Base-by-base conservation (phyloP, 2,329 filamentous ascomycete genomes). In the Phaeophleospora eucalypticola region DNA sequence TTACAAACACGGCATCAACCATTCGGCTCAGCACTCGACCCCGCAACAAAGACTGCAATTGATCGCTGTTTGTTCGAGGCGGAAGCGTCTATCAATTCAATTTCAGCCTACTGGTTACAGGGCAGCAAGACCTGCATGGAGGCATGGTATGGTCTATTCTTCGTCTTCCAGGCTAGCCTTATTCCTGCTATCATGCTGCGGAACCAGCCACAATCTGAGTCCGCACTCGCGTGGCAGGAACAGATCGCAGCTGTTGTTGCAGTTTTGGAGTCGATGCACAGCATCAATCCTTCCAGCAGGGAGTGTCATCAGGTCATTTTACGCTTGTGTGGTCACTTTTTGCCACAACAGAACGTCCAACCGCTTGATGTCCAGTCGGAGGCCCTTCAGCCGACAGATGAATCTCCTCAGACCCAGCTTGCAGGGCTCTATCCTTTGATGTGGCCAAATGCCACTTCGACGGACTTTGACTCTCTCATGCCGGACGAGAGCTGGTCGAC, bases 171-270 rank as follows among this genome's bases (percentile, higher is more conserved):
- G 46, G 72, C 73, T 0, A 70, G 69, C 2, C 59, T 77, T 14
- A 75, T 77, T 8, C 74, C 73, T 1, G 71, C 68, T 37, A 69
- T 75, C 9, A 75, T 71, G 46, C 63, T 76, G 2, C 69, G 72
- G 4, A 74, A 72, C 43, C 60, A 70, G 4, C 70, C 72, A 0
- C 52, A 57, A 4, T 67, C 70, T 1, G 45, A 60, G 2, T 53
- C 65, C 8, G 69, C 69, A 6, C 34, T 58, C 1, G 65, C 65
- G 45, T 76, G 72, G 72, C 64, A 68, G 7, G 52, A 59, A 2
- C 72, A 76, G 47, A 67, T 75, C 33, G 57, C 53, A 2, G 62
- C 57, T 2, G 68, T 70, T 1, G 56, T 74, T 4, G 55, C 61
- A 1, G 65, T 68, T 2, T 65, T 72, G 21, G 59, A 64, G 6